These are phyloP conservation scores for Ceratocystis variospora DNA, from an alignment of 2,329 filamentous ascomycete genomes.

Conservation along the genomic window DNA sequence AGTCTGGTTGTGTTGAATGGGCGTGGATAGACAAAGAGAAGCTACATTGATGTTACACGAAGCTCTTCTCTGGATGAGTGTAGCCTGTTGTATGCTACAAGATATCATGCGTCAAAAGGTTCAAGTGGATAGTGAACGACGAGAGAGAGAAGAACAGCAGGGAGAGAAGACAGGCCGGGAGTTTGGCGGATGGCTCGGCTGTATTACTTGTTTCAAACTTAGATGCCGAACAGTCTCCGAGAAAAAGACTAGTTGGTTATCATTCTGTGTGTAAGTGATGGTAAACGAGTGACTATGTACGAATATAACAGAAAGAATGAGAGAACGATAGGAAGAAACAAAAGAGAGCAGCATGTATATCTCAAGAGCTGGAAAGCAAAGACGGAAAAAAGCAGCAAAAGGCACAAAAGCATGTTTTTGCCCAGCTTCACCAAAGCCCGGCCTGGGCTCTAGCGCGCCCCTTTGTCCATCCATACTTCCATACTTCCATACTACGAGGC, in stretches of 20 bases:
- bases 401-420: neutral
- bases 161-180: neutral
- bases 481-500: no score
- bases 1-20: neutral
- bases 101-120: neutral
- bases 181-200: neutral
- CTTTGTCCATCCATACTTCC: neutral
- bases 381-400: neutral
- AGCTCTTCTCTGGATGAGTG: neutral
- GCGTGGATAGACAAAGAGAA: neutral
- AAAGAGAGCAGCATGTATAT: neutral
- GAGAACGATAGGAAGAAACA: neutral
- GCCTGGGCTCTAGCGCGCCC: neutral
- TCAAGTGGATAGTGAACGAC: neutral
- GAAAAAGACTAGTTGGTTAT: neutral
- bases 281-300: neutral
- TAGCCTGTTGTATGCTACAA: neutral
- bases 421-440: neutral
- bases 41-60: neutral
- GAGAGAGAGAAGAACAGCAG: neutral
- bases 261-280: neutral
- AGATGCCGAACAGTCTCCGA: constrained; percentile 5
- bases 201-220: neutral
- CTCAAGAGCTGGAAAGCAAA: no score
- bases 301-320: neutral